Conservation (phyloP, 345 rosid species). For the Isatis tinctoria region DNA sequence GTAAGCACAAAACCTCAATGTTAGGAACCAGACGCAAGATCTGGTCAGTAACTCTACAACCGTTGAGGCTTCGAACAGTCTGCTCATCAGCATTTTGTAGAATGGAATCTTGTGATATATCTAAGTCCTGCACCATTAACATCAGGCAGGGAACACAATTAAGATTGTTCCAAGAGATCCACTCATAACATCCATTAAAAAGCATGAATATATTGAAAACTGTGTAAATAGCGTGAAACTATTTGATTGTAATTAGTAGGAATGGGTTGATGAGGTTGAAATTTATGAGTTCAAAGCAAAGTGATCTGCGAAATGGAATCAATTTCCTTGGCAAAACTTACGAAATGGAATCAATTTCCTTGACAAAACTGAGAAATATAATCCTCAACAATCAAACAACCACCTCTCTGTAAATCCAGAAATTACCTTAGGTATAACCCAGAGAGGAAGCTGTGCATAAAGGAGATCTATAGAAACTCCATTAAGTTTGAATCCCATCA, state of each 20-base stretch:
- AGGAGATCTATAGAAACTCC: constrained; percentile 96
- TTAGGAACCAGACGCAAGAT: constrained; percentile 94
- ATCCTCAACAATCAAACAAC: not conserved
- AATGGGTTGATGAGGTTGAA: not conserved
- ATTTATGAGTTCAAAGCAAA: not conserved
- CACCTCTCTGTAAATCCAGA: constrained; percentile 7
- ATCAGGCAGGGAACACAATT: constrained; percentile 4
- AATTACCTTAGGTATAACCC: constrained; percentile 95
- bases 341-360: not conserved
- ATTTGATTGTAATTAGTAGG: not conserved
- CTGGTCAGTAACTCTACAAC: constrained; percentile 99
- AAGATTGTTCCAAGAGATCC: not conserved
- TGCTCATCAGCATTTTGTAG: constrained; percentile 90
- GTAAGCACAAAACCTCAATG: constrained; percentile 60
- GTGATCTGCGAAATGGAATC: not conserved
- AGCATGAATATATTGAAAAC: not conserved
- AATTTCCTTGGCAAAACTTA: not conserved
- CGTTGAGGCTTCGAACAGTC: constrained; percentile 97
- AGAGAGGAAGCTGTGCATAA: constrained; percentile 85
- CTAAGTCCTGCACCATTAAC: constrained; percentile 69
- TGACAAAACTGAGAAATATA: not conserved
- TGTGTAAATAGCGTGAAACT: not conserved
- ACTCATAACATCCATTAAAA: not conserved
- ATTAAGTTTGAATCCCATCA: constrained; percentile 79
- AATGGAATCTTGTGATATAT: constrained; percentile 84